Percentiles rank a stretch among this genome's conserved stretches.
phyloP scores from a whole-genome alignment of 352 stramenopile species.

The Achlya hypogyna region DNA sequence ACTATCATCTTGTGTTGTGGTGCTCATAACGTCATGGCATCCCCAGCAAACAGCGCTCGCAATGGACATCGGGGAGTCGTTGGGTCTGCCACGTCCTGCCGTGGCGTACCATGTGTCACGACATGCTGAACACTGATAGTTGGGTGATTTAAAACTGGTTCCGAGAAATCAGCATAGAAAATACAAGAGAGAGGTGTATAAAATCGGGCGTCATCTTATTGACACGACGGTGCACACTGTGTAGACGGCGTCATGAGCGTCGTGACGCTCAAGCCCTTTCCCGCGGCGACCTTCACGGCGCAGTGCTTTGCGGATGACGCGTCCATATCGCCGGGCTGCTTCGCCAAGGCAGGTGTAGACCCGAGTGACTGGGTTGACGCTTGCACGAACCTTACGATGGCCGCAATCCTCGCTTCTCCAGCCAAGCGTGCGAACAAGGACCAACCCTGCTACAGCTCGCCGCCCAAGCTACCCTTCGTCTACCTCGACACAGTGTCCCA shows the following conservation, averaged over 20 bases:
- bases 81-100: too few relatives aligned
- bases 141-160: neutral
- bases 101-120: neutral
- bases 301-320: slow-evolving; percentile 10
- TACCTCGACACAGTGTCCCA: slow-evolving; percentile 7
- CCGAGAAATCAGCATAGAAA: neutral
- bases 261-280: slow-evolving; percentile 8
- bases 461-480: slow-evolving; percentile 4
- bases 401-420: neutral
- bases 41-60: too few relatives aligned
- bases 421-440: neutral
- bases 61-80: too few relatives aligned
- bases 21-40: too few relatives aligned
- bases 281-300: slow-evolving; percentile 15
- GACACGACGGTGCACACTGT: neutral
- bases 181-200: neutral
- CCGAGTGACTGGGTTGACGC: slow-evolving; percentile 11
- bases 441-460: neutral
- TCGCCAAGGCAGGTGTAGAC: neutral
- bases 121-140: neutral
- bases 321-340: slow-evolving; percentile 1
- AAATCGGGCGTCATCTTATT: slow-evolving; percentile 2
- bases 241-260: slow-evolving; percentile 1
- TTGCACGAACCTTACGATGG: slow-evolving; percentile 4
- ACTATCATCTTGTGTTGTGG: too few relatives aligned